Conservation (phyloP, 306 rosid genomes). For the Rosa lucieae region DNA sequence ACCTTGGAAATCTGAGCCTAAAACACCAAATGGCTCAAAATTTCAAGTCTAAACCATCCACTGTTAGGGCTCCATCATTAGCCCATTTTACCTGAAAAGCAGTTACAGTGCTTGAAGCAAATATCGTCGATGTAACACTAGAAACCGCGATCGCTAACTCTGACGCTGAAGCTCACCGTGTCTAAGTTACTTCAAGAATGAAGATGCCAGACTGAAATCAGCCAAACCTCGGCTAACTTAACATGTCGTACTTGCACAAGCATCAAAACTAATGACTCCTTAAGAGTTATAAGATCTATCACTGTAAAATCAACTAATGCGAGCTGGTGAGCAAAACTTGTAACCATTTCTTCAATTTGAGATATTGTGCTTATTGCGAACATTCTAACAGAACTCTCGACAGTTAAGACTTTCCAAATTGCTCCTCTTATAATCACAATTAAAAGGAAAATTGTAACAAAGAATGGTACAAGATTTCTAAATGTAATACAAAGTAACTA, state of each 20-base stretch:
- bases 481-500: not conserved
- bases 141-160: too few species aligned
- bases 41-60: not conserved
- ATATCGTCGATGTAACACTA: too few species aligned
- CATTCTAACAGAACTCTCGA: too few species aligned
- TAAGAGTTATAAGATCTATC: too few species aligned
- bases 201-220: too few species aligned
- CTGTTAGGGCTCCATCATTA: not conserved
- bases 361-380: too few species aligned
- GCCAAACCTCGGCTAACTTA: too few species aligned
- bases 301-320: not conserved
- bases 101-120: not conserved
- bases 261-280: too few species aligned
- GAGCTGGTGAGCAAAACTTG: not conserved
- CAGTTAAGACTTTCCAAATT: too few species aligned
- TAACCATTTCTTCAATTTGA: too few species aligned
- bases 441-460: not conserved
- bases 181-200: not conserved
- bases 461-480: not conserved
- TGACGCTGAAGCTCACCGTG: too few species aligned
- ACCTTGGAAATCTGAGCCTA: not conserved
- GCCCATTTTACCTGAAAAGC: not conserved
- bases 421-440: constrained; percentile 4
- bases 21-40: not conserved
- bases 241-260: too few species aligned